phyloP scores from a whole-genome alignment of 2,329 filamentous ascomycete genomes.

The Domatiomyces catenatus region DNA sequence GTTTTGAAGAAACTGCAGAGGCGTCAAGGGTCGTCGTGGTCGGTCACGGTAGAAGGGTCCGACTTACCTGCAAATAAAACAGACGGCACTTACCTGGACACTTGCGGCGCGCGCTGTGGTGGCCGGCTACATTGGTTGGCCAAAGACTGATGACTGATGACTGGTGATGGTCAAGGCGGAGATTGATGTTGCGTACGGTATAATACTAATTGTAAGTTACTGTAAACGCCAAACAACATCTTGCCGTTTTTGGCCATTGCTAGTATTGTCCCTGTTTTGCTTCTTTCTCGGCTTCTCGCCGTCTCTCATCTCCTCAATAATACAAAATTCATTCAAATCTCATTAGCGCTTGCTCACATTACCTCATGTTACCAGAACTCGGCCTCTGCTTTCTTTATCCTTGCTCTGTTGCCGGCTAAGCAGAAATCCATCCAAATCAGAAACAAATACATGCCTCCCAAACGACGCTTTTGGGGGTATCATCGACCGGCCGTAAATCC shows the following conservation, averaged over 20 bases:
- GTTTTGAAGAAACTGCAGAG: not conserved
- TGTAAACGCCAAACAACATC: no score
- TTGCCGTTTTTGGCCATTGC: no score
- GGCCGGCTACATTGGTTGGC: not conserved
- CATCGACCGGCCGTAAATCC: slow-evolving; percentile 7
- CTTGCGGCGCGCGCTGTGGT: not conserved
- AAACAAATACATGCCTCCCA: not conserved
- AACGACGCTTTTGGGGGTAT: slow-evolving; percentile 2
- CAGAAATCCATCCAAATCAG: not conserved
- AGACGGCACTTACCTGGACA: not conserved
- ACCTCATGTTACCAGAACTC: not conserved
- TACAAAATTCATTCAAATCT: not conserved
- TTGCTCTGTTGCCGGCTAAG: not conserved
- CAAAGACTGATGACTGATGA: not conserved
- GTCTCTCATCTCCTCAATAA: no score
- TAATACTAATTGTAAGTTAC: no score
- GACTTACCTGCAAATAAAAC: not conserved
- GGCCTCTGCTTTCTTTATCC: not conserved
- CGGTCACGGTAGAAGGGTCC: not conserved
- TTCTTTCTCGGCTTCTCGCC: no score
- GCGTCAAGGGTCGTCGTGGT: not conserved
- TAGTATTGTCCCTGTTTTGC: no score
- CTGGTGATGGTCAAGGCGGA: not conserved
- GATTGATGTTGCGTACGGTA: not conserved
- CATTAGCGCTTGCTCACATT: not conserved